Conservation (phyloP, 495 filamentous ascomycete genomes). For the Penicillium chermesinum region DNA sequence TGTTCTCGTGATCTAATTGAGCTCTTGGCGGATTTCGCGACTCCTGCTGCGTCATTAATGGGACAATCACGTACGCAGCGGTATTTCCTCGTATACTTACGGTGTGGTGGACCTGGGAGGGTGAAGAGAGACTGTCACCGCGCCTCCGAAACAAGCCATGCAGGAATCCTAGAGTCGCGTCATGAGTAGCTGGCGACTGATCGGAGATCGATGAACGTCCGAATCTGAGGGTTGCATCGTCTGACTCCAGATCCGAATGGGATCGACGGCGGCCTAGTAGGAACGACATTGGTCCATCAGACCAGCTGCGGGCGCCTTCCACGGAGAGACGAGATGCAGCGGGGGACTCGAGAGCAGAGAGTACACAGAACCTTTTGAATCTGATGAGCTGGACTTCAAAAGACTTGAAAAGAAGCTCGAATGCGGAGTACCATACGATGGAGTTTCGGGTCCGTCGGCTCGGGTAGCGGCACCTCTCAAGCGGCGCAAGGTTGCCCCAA, state of each 20-base stretch:
- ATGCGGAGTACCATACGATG: too few relatives aligned
- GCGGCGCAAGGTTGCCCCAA: constrained; percentile 9
- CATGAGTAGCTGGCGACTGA: not conserved
- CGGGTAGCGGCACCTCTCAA: constrained; percentile 6
- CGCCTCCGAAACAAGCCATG: constrained; percentile 27
- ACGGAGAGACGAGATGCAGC: not conserved
- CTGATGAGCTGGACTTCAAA: too few relatives aligned
- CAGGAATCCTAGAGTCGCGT: constrained; percentile 10
- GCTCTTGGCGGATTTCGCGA: not conserved
- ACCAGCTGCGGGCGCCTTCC: not conserved
- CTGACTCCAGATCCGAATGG: constrained; percentile 12
- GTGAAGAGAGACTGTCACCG: constrained; percentile 5
- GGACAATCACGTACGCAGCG: not conserved
- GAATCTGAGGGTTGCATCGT: not conserved
- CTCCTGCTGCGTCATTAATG: not conserved
- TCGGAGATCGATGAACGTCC: not conserved
- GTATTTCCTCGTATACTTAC: not conserved
- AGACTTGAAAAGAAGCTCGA: too few relatives aligned
- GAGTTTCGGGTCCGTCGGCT: constrained; percentile 15
- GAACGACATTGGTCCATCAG: constrained; percentile 14
- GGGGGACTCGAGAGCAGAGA: too few relatives aligned
- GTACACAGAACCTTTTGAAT: too few relatives aligned
- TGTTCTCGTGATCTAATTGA: not conserved
- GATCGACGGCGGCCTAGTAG: constrained; percentile 22
- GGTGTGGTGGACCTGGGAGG: not conserved